Base-by-base conservation (phyloP, 2,329 filamentous ascomycete genomes). In the Xylaria sp. region DNA sequence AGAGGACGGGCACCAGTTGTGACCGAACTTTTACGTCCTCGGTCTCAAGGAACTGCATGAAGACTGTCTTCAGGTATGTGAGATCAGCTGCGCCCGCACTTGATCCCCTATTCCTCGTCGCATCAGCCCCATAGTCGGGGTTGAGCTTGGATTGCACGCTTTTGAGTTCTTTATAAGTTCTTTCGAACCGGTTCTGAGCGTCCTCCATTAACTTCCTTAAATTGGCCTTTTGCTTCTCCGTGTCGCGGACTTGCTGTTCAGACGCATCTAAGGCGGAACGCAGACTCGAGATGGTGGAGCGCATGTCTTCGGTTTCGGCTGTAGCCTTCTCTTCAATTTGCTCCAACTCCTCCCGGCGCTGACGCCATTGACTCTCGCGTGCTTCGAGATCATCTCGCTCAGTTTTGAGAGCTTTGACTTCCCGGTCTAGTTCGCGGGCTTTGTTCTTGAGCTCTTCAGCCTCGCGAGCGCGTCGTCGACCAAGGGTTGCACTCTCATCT, bases 211-310 rank as follows among this genome's bases (percentile, higher is more conserved):
- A 82, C 41, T 87, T 86, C 46, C 90, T 85, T 52, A 96, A 78
- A 62, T 97, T 93, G 0, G 81, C 79, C 66, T 89, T 90, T 72
- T 96, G 91, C 77, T 88, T 91, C 75, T 97, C 93, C 4, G 91
- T 82, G n/a, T 95, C 90, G 29, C 88, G 85, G 0, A 91, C 87
- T 75, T 96, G 91, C 72, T 85, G 88, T 77, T 99, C 95, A 35
- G 90, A 94, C 48, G 92, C 91, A 68, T 98, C 93, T 1, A 99
- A 82, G 0, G 93, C 88, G 60, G 91, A 85, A 1, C 91, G 87
- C 31, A 99, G 82, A 67, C 91, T 89, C 6, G 86, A 82, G 79
- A 96, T 92, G 0, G 93, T 91, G 6, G 85, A 79, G 29, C 90
- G 88, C 70, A 93, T 85, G 68, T 97, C 93, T 3, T 83, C 83